phyloP scores from a whole-genome alignment of 768 basidiomycete genomes.

The Leccinum rimulosum region DNA sequence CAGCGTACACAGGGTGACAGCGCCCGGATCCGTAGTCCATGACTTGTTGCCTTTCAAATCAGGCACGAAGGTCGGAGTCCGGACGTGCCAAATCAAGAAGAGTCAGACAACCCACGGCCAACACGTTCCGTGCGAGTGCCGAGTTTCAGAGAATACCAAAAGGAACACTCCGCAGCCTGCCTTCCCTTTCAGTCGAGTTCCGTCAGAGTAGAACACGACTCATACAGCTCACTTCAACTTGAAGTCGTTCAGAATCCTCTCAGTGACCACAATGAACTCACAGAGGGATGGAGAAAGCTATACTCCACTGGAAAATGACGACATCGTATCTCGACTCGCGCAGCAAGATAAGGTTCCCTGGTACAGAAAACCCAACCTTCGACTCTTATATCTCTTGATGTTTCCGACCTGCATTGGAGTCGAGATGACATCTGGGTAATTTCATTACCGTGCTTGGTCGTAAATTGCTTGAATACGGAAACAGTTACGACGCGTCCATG shows the following conservation, averaged over 20 bases:
- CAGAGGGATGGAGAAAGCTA: neutral
- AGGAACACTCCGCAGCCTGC: too few relatives aligned
- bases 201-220: too few relatives aligned
- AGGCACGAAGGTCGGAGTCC: too few relatives aligned
- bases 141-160: too few relatives aligned
- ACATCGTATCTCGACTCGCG: slow-evolving; percentile 1
- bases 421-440: neutral
- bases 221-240: neutral
- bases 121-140: too few relatives aligned
- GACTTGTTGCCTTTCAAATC: too few relatives aligned
- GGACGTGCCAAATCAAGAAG: too few relatives aligned
- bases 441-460: neutral
- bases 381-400: neutral
- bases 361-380: slow-evolving; percentile 51
- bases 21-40: too few relatives aligned
- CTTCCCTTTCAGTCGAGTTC: too few relatives aligned
- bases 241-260: neutral
- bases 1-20: too few relatives aligned
- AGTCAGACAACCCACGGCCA: too few relatives aligned
- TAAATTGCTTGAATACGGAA: too few relatives aligned
- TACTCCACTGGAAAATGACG: neutral
- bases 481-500: neutral
- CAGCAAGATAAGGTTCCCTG: slow-evolving; percentile 28
- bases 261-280: neutral
- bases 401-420: neutral